Evolutionary conservation across 306 rosid species (phyloP), one percentile per base, ranked within the genome.

Genomic region (Lithocarpus polystachyus): DNA sequence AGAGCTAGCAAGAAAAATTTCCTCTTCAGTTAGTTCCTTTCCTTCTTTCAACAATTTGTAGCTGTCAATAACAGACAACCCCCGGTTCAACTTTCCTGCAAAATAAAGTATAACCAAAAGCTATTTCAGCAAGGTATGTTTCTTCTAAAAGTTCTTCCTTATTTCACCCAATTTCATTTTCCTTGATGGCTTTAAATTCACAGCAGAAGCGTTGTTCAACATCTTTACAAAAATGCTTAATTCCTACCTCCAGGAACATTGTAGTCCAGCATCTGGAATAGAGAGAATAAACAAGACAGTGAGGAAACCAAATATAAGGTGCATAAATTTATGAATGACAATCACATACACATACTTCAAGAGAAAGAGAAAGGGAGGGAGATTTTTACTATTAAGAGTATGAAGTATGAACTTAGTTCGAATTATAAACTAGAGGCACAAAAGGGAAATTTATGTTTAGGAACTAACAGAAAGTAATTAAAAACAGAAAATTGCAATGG

Each of bases 181-280:
- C 26, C 43, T 71, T 22, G 2, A 31, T 51, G 54, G 57, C 68
- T 45, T 52, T 6, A 4, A 43, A 72, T 22, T 33, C 76, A 64
- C 75, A 73, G 55, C 52, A 86, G 53, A 48, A 12, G 53, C 17
- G 53, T 11, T 2, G 22, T 64, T 18, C 43, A 43, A 74, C 35
- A 78, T 78, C 77, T 72, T 19, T 20, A 78, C 61, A 55, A 23
- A 64, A 43, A 79, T 43, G 67, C 53, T 65, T 9, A 76, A 76
- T 65, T 68, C 89, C 68, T 79, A 91, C 98, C 98, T 91, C 97
- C 93, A 62, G 92, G 97, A 79, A 93, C 98, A 89, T 91, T 93
- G 92, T 93, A 93, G 87, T 91, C 98, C 91, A 90, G 85, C 98
- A 93, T 90, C 89, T 86, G 89, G 51, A 64, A 79, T 15, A 56